Evolutionary conservation across 139 green algal species (phyloP).

Genomic region (Closterium sp.): DNA sequence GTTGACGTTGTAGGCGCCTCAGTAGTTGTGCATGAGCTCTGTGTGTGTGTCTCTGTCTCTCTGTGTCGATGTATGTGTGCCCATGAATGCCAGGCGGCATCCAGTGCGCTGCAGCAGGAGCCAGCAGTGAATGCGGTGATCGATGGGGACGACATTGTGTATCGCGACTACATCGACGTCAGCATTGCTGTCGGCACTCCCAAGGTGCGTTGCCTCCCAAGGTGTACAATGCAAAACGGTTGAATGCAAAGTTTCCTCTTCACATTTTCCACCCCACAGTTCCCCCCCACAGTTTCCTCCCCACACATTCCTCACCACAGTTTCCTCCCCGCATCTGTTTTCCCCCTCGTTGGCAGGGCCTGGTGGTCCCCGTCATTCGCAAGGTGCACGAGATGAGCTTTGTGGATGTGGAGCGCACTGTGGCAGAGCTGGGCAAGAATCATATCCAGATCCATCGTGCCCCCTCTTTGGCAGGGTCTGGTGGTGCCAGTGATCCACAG

Average conservation of each 20-base stretch:
- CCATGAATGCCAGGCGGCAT: conserved; percentile 32
- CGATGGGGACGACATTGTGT: conserved; percentile 93
- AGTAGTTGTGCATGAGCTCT: too few species aligned
- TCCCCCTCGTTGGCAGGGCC: too few species aligned
- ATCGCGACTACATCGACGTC: conserved; percentile 83
- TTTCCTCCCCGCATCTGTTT: too few species aligned
- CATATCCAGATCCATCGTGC: too few species aligned
- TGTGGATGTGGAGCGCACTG: conserved; percentile 87
- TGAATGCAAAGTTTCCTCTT: too few species aligned
- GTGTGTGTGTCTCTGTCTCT: too few species aligned
- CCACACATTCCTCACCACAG: too few species aligned
- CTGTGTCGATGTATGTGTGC: too few species aligned
- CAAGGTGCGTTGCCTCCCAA: conserved; percentile 48
- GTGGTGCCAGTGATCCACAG: conserved; percentile 90
- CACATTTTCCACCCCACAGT: too few species aligned
- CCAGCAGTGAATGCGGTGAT: conserved; percentile 94
- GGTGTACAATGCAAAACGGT: neutral
- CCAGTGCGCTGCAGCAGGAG: conserved; percentile 79
- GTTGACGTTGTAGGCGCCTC: conserved; percentile 6
- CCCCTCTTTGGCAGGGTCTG: too few species aligned
- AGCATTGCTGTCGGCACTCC: conserved; percentile 92
- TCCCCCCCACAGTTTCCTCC: too few species aligned
- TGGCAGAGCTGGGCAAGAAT: conserved; percentile 87
- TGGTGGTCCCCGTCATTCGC: conserved; percentile 88
- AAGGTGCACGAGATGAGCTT: conserved; percentile 80